Evolutionary conservation across 805 yeast species (phyloP).

Genomic region (Myxozyma geophila): DNA sequence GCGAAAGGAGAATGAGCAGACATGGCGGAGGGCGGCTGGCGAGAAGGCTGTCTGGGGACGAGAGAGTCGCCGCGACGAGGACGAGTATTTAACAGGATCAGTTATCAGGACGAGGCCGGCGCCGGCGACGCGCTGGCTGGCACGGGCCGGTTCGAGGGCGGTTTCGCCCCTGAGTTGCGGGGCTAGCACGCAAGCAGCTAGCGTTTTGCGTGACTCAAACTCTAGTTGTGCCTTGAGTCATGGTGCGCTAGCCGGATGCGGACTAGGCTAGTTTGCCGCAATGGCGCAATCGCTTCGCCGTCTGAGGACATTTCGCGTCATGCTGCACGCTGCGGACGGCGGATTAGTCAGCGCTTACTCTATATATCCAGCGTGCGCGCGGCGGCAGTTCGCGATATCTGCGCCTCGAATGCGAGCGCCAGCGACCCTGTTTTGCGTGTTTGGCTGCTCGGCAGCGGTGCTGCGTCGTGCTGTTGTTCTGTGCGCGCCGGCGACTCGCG

Average conservation of each 20-base stretch:
- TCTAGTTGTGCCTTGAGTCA: background rate
- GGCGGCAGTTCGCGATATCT: no score
- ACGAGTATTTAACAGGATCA: background rate
- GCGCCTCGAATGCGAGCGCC: no score
- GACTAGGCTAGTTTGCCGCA: background rate
- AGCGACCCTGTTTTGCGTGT: no score
- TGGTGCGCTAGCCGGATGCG: background rate
- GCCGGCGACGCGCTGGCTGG: background rate
- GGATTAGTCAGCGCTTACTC: no score
- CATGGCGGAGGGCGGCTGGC: background rate
- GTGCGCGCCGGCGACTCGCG: no score
- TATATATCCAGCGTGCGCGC: no score
- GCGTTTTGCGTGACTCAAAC: background rate
- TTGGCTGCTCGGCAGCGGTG: no score
- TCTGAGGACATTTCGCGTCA: constrained; percentile 13
- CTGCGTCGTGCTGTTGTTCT: no score
- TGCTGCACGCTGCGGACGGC: no score
- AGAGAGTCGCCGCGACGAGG: background rate
- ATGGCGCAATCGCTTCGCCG: constrained; percentile 14
- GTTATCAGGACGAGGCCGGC: background rate
- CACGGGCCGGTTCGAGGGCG: background rate
- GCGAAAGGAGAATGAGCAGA: background rate
- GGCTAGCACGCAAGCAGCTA: background rate
- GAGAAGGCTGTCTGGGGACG: background rate
- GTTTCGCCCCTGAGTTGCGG: constrained; percentile 10